A percentile compares a stretch with the other conserved stretches of the same genome.
phyloP scores from a whole-genome alignment of 352 stramenopile genomes.

The Salisapilia sapeloensis region DNA sequence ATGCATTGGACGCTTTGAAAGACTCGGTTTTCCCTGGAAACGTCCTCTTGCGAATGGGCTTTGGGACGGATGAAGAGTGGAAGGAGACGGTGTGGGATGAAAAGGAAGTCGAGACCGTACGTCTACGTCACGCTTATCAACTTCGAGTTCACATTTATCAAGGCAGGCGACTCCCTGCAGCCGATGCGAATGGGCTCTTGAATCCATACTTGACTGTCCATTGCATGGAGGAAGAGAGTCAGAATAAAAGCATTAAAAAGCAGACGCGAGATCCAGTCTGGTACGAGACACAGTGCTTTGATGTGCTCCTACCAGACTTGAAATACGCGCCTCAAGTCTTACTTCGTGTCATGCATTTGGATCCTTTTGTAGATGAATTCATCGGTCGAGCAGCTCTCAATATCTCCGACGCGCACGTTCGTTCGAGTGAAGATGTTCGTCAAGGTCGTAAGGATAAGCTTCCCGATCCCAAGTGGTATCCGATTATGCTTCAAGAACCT shows the following conservation, averaged over 20 bases:
- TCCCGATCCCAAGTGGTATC: slow-evolving; percentile 54
- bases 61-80: slow-evolving; percentile 57
- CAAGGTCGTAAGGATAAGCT: slow-evolving; percentile 19
- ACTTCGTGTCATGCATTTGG: slow-evolving; percentile 64
- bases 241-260: slow-evolving; percentile 51
- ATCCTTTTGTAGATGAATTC: slow-evolving; percentile 61
- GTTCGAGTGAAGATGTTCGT: slow-evolving; percentile 35
- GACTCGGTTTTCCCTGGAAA: slow-evolving; percentile 73
- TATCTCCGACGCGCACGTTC: slow-evolving; percentile 50
- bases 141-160: slow-evolving; percentile 78
- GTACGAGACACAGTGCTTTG: slow-evolving; percentile 80
- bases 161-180: slow-evolving; percentile 48
- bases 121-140: slow-evolving; percentile 68
- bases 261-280: slow-evolving; percentile 72
- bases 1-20: slow-evolving; percentile 54
- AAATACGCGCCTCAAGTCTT: slow-evolving; percentile 67
- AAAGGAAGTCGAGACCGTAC: slow-evolving; percentile 33
- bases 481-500: slow-evolving; percentile 59
- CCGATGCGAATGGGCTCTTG: slow-evolving; percentile 71
- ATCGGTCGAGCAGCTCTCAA: slow-evolving; percentile 42
- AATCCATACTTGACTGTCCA: slow-evolving; percentile 71
- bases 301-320: slow-evolving; percentile 63
- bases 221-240: slow-evolving; percentile 65
- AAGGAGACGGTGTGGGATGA: slow-evolving; percentile 32
- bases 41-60: slow-evolving; percentile 55